Base-by-base conservation (phyloP, 306 rosid genomes). In the Casuarina glauca region DNA sequence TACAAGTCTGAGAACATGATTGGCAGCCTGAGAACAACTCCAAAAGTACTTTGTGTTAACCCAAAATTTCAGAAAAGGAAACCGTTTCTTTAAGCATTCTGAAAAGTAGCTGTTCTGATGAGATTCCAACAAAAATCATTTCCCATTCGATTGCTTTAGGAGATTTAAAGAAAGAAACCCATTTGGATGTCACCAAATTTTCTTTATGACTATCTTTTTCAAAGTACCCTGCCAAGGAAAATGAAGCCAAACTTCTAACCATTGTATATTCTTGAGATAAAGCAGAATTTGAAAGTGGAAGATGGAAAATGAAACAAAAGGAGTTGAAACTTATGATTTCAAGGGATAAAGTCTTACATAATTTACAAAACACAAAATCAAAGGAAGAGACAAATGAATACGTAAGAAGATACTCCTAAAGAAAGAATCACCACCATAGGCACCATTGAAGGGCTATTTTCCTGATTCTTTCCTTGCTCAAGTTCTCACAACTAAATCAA, bases 401-500 rank as follows among this genome's bases (percentile, higher is more conserved):
- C 42, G n/a, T 46, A 70, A 20, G 74, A 26, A 11, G 12, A 32
- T 1, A 48, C 1, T 70, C 43, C 41, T 4, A 15, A 12, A 50
- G 74, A 45, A 45, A 50, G 54, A 48, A 49, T 46, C 53, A 70
- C 54, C 63, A 16, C 26, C 35, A 71, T 63, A 26, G 32, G 32
- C 42, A 45, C 75, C 51, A 8, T 73, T 15, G 54, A 73, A 53
- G 74, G 35, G 73, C 69, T 52, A 54, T 66, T 42, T 77, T 62
- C 60, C 79, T 80, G 69, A 73, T 80, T 83, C 85, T 80, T 82
- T 58, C 86, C 60, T 66, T 70, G 76, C 85, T 64, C 83, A 69
- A 78, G 74, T 45, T 76, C 82, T 80, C 35, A 51, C 74, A 76
- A 87, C 88, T 81, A 79, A 80, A 85, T 78, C 66, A 63, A 74